Conservation (phyloP, 2,329 filamentous ascomycete genomes). For the Dothistroma septosporum region DNA sequence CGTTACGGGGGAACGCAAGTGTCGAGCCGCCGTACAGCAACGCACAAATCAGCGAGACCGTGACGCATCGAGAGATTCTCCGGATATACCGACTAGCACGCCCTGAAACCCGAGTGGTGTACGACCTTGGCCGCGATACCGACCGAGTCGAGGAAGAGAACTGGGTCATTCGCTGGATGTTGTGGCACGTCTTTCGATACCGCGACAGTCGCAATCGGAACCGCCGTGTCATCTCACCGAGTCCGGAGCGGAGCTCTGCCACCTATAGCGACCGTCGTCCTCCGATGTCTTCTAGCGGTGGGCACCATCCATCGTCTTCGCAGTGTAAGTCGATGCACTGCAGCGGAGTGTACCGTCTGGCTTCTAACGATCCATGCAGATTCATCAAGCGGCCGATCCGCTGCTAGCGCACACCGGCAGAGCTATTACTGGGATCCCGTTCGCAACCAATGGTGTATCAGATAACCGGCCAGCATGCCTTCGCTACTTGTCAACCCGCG, state of each 20-base stretch:
- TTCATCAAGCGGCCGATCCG: neutral
- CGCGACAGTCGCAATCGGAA: constrained; percentile 40
- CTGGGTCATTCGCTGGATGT: constrained; percentile 50
- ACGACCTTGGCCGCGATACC: constrained; percentile 41
- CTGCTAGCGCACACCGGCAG: constrained; percentile 15
- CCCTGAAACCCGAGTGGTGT: constrained; percentile 38
- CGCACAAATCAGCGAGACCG: constrained; percentile 47
- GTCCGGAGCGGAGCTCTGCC: constrained; percentile 16
- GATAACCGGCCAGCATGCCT: constrained; percentile 8
- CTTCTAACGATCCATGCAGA: constrained; percentile 10
- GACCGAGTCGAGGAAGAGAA: constrained; percentile 44
- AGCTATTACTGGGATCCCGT: constrained; percentile 34
- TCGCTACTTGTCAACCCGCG: neutral
- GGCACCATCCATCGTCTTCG: constrained; percentile 4
- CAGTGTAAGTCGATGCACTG: constrained; percentile 4
- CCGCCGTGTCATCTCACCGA: constrained; percentile 24
- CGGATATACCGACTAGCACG: constrained; percentile 40
- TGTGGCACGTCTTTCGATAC: constrained; percentile 52
- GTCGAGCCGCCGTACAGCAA: constrained; percentile 43
- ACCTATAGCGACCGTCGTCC: constrained; percentile 11
- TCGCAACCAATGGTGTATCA: constrained; percentile 23
- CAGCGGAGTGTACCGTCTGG: neutral
- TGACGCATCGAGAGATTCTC: constrained; percentile 44
- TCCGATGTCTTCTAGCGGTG: neutral
- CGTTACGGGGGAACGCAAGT: constrained; percentile 30